These are phyloP conservation scores for Flagelloscypha sp. DNA, from an alignment of 768 basidiomycete genomes.

Conservation along the genomic window DNA sequence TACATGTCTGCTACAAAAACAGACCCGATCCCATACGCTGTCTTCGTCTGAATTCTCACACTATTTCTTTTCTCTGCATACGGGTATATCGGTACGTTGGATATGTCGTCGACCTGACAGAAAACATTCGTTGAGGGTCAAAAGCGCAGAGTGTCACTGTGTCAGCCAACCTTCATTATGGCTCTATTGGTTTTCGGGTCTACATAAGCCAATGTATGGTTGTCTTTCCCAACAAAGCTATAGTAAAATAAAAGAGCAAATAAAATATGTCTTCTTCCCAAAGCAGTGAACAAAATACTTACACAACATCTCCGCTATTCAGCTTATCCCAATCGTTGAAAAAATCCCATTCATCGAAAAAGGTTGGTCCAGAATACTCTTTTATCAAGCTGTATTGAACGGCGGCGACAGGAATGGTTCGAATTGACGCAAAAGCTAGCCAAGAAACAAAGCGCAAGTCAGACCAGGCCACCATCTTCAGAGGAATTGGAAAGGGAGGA, in stretches of 20 bases:
- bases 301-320: constrained; percentile 25
- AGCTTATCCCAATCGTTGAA: constrained; percentile 42
- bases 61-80: too few species aligned
- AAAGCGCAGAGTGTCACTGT: too few species aligned
- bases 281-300: neutral
- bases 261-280: neutral
- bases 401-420: neutral
- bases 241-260: too few species aligned
- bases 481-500: neutral
- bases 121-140: too few species aligned
- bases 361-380: constrained; percentile 38
- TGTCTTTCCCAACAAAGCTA: too few species aligned
- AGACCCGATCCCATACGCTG: constrained; percentile 34
- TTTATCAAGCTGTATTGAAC: constrained; percentile 29
- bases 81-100: too few species aligned
- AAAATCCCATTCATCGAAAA: constrained; percentile 51
- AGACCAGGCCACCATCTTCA: neutral
- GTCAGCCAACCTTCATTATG: constrained; percentile 71
- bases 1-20: constrained; percentile 37
- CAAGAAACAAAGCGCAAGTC: neutral
- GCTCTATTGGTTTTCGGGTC: constrained; percentile 60
- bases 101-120: too few species aligned
- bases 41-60: constrained; percentile 36
- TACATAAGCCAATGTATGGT: constrained; percentile 57
- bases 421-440: neutral